These are phyloP conservation scores for Exserohilum turcica DNA, from an alignment of 2,329 filamentous ascomycete species.

Conservation along the genomic window DNA sequence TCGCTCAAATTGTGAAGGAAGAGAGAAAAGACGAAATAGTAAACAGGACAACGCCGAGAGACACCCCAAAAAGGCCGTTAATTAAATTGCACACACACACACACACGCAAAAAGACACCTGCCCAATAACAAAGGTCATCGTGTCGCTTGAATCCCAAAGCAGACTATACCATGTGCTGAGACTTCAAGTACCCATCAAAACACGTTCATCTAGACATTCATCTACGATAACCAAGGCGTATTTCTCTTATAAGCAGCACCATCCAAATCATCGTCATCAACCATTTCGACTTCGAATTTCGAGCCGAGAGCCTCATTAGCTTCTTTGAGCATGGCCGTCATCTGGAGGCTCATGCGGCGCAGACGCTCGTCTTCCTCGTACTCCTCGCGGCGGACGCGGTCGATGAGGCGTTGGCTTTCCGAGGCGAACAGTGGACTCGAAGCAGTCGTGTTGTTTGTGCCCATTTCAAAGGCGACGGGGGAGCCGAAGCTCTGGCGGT, in stretches of 20 bases:
- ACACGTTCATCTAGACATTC: too few species aligned
- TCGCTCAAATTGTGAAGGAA: too few species aligned
- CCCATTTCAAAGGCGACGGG: constrained; percentile 30
- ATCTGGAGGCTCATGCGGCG: constrained; percentile 78
- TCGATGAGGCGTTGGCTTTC: constrained; percentile 78
- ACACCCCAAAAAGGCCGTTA: too few species aligned
- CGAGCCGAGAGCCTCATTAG: constrained; percentile 76
- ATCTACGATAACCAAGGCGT: constrained; percentile 1
- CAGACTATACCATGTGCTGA: too few species aligned
- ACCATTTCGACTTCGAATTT: constrained; percentile 49
- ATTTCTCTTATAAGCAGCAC: constrained; percentile 1
- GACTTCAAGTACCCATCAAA: too few species aligned
- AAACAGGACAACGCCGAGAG: too few species aligned
- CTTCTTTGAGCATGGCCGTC: constrained; percentile 86
- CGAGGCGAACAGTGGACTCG: constrained; percentile 52
- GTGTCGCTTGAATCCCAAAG: too few species aligned
- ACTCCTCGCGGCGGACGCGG: constrained; percentile 73
- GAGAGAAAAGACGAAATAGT: too few species aligned
- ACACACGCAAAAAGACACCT: too few species aligned
- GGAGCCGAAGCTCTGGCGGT: constrained; percentile 41
- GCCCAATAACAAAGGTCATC: too few species aligned
- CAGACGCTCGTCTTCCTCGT: constrained; percentile 78
- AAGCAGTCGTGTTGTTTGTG: constrained; percentile 22
- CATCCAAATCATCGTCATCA: constrained; percentile 25
- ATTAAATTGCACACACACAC: background rate